Base-by-base conservation (phyloP, 2,329 filamentous ascomycete genomes). In the Hysterium pulicare region DNA sequence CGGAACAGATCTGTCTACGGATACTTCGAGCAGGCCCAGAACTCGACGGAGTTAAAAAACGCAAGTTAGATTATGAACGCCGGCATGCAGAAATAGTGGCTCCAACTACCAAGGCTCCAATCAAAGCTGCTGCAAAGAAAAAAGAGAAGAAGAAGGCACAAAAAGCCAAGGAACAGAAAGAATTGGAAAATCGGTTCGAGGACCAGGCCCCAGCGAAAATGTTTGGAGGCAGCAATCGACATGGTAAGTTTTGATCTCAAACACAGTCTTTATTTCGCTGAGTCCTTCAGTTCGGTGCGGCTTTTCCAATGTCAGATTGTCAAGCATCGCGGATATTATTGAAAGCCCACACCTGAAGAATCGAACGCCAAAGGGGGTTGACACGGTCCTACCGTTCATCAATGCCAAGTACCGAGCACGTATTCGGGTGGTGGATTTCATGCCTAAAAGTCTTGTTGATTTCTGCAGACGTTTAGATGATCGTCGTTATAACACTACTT, bases 401-500 rank as follows among this genome's bases (percentile, higher is more conserved):
- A 89, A 90, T 57, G 70, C 77, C 43, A 86, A 81, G 32, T 90
- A 90, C 60, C 79, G 81, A 35, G 72, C 81, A 17, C 74, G 77
- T 24, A 83, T 87, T 26, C 83, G 87, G n/a, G 83, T 95, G 2
- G 77, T 95, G 26, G 87, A 95, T 67, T 96, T 87, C 62, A 80
- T 77, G 44, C 91, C 91, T 0, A 67, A 74, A 2, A 73, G 74
- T 1, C 69, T 96, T 1, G 77, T 82, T 49, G 80, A 91, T 44
- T 96, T 96, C 61, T 73, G 85, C 3, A 58, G 59, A 55, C 72
- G 32, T 63, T 22, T 71, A 72, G 51, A 68, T 0, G 66, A 84
- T 10, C 77, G 75, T 0, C 75, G 74, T 42, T 54, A 53, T 38
- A 64, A 72, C 20, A 61, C 66, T 5, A 44, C 19, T 58, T 53